A percentile compares a stretch with the other conserved stretches of the same genome.
Evolutionary conservation across 1,284 basidiomycete species (phyloP).

Genomic region (Naganishia sp.): DNA sequence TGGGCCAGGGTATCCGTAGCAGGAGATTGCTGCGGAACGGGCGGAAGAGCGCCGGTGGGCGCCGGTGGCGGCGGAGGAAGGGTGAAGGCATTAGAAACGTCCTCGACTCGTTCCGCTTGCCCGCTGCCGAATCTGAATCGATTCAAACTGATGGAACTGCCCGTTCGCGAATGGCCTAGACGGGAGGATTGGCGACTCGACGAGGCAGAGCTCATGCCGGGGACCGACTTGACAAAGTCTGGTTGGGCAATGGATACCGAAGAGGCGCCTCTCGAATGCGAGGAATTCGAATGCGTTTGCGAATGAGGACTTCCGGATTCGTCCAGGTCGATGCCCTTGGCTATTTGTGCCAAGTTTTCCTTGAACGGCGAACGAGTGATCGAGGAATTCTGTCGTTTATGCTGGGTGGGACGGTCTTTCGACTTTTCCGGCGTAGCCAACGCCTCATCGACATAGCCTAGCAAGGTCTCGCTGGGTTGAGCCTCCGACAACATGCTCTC

Average conservation of each 20-base stretch:
- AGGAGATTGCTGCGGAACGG: neutral
- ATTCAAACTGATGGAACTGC: constrained; percentile 7
- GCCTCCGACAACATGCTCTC: constrained; percentile 2
- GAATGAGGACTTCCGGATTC: neutral
- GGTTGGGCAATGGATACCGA: constrained; percentile 4
- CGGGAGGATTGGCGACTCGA: constrained; percentile 17
- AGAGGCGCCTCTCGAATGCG: constrained; percentile 11
- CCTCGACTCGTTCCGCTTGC: neutral
- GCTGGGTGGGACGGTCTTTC: neutral
- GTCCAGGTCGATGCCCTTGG: constrained; percentile 4
- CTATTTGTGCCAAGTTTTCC: constrained; percentile 27
- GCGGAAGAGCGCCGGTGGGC: constrained; percentile 6
- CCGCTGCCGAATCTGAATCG: constrained; percentile 17
- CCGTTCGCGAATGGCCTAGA: constrained; percentile 9
- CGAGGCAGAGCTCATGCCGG: neutral
- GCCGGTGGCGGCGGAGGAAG: neutral
- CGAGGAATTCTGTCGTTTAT: constrained; percentile 16
- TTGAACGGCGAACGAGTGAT: constrained; percentile 30
- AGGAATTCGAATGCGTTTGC: neutral
- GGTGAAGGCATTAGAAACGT: neutral
- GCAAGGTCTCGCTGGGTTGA: constrained; percentile 15
- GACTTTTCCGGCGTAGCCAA: constrained; percentile 12
- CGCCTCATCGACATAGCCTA: neutral
- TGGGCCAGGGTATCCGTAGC: neutral
- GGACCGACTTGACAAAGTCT: neutral